phyloP scores from a whole-genome alignment of 2,329 filamentous ascomycete species.

The Paramyrothecium sp. region DNA sequence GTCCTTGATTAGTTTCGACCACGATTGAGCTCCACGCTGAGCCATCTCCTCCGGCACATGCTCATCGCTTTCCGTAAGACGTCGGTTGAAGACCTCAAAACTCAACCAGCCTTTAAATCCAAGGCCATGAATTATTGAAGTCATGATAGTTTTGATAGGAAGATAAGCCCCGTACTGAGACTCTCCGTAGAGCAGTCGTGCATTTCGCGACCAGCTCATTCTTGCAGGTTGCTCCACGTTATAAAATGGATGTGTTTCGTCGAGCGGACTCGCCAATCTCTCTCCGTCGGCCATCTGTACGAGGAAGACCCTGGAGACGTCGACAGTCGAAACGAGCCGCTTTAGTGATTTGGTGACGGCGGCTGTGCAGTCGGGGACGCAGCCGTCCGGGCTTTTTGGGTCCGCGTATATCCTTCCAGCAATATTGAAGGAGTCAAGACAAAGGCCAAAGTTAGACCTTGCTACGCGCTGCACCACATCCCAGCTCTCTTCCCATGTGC shows the following conservation, averaged over 20 bases:
- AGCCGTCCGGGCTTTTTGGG: constrained; percentile 52
- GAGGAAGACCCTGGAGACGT: constrained; percentile 68
- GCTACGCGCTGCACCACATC: constrained; percentile 64
- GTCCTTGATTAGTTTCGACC: constrained; percentile 40
- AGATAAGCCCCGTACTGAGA: constrained; percentile 63
- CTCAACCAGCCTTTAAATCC: constrained; percentile 70
- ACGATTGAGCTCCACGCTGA: constrained; percentile 52
- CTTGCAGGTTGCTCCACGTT: constrained; percentile 37
- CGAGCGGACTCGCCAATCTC: constrained; percentile 58
- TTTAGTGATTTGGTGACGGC: constrained; percentile 53
- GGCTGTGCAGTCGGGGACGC: constrained; percentile 51
- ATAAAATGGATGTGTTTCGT: constrained; percentile 37
- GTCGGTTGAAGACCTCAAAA: constrained; percentile 63
- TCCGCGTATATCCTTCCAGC: constrained; percentile 70
- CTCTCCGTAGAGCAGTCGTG: constrained; percentile 58
- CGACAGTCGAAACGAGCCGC: constrained; percentile 52
- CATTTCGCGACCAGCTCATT: constrained; percentile 79
- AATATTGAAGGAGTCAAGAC: constrained; percentile 78
- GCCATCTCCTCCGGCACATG: constrained; percentile 59
- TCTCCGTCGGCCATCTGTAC: constrained; percentile 77
- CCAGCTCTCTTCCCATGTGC: constrained; percentile 73
- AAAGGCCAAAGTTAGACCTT: constrained; percentile 71
- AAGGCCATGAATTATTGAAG: constrained; percentile 60
- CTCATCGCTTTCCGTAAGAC: constrained; percentile 50
- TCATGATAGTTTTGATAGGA: constrained; percentile 60